Evolutionary conservation across 768 basidiomycete species (phyloP).

Genomic region (Naematelia aurantialba): DNA sequence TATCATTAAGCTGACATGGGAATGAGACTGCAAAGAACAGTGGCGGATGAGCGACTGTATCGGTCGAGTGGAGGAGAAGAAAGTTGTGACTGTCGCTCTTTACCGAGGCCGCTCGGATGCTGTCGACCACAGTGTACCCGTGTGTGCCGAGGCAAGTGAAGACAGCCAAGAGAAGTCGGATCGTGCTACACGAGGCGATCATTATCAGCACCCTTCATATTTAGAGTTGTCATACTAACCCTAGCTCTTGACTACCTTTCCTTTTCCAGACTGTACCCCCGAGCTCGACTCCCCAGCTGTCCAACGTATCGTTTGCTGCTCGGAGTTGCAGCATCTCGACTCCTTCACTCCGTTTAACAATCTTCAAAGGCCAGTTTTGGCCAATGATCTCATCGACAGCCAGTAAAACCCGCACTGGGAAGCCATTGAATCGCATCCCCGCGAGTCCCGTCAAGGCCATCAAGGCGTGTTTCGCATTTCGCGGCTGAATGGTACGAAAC

Average conservation of each 20-base stretch:
- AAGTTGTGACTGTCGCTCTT: conserved; percentile 41
- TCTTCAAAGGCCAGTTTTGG: conserved; percentile 23
- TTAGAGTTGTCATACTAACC: conserved; percentile 19
- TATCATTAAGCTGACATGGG: conserved; percentile 24
- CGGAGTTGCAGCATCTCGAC: conserved; percentile 5
- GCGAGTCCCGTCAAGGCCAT: conserved; percentile 17
- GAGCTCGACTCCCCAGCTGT: conserved; percentile 30
- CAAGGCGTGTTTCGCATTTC: conserved; percentile 21
- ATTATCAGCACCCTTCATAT: conserved; percentile 3
- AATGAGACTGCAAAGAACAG: conserved; percentile 39
- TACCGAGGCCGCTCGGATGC: conserved; percentile 24
- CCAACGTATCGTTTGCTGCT: conserved; percentile 4
- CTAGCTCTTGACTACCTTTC: conserved; percentile 36
- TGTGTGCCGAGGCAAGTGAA: conserved; percentile 28
- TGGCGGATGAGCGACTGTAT: conserved; percentile 19
- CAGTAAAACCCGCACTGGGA: conserved; percentile 20
- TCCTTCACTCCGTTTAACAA: conserved; percentile 16
- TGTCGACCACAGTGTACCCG: conserved; percentile 32
- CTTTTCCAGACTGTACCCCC: conserved; percentile 34
- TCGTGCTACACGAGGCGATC: conserved; percentile 4
- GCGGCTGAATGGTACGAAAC: conserved; percentile 17
- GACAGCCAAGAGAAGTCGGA: conserved; percentile 33
- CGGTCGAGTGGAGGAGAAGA: conserved; percentile 29
- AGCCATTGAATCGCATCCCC: conserved; percentile 28
- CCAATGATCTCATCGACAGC: conserved; percentile 20